Evolutionary conservation across 495 filamentous ascomycete genomes (phyloP), one percentile per base, ranked within the genome.

Genomic region (Xylaria palmicola): DNA sequence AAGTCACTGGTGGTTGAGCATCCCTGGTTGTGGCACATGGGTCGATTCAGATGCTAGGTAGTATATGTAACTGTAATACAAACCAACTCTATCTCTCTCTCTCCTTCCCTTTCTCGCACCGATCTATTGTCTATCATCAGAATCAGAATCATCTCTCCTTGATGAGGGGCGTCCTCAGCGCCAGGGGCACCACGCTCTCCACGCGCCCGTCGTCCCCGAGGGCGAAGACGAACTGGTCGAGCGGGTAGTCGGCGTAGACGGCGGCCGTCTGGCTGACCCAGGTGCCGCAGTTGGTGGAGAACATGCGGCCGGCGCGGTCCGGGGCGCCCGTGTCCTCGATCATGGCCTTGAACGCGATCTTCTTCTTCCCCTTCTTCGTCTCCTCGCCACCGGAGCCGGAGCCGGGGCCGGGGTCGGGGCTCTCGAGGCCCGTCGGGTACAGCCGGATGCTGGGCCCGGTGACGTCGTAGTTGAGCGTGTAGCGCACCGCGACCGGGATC

Each of bases 191-290:
- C 24, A 85, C 68, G 30, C 75, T 72, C 34, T 73, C 60, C 52
- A 77, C 78, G 17, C n/a, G 74, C 12, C 77, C 79, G 12, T 68
- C 59, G 3, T 10, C 44, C 50, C 73, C 74, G 12, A 83, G n/a
- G 7, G 68, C 67, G 58, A 85, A 84, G 7, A 81, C 65, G 60
- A 85, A 81, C 71, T 79, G 72, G 59, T 84, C 83, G 19, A 85
- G 62, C 45, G 74, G 72, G 56, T 68, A 69, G 15, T 72, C 71
- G 19, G 74, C 75, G 54, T 76, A 82, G 50, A 72, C 70, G 0
- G 71, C 69, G 34, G 66, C 65, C 62, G 81, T 84, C 44, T 85
- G 70, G 24, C 65, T 67, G 10, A 77, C 70, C 81, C 81, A 84
- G 6, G 78, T 77, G 4, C 77, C 75, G 65, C 80, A 83, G 20